Conservation (phyloP, 2,329 filamentous ascomycete species). For the Ophiostoma montium region DNA sequence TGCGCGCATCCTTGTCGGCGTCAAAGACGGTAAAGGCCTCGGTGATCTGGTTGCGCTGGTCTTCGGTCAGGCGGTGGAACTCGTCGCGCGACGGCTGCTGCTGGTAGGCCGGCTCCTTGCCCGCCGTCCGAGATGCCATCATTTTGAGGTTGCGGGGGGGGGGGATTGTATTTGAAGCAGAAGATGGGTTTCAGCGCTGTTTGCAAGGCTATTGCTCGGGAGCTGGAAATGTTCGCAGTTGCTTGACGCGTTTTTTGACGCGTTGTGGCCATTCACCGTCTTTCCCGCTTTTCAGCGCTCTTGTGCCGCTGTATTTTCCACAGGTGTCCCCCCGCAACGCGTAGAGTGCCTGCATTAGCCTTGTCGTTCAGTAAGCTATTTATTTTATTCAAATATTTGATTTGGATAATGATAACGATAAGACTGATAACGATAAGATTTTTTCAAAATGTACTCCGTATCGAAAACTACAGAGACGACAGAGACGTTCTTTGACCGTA, state of each 20-base stretch:
- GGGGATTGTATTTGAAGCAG: too few relatives aligned
- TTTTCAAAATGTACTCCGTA: neutral
- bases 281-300: neutral
- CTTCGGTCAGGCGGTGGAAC: conserved; percentile 50
- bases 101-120: conserved; percentile 16
- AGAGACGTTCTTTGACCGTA: neutral
- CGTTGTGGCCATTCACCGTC: neutral
- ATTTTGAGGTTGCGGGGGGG: conserved; percentile 4
- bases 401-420: neutral
- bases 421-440: conserved; percentile 1
- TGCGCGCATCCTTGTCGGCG: conserved; percentile 82
- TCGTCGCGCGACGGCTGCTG: conserved; percentile 22
- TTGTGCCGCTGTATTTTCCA: neutral
- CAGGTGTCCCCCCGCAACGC: conserved; percentile 4
- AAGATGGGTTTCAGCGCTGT: too few relatives aligned
- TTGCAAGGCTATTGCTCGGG: too few relatives aligned
- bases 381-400: neutral
- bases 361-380: neutral
- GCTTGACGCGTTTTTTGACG: conserved; percentile 1
- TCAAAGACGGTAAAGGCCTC: conserved; percentile 90
- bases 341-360: conserved; percentile 14
- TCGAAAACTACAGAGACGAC: neutral
- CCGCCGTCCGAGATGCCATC: conserved; percentile 14
- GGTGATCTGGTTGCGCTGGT: conserved; percentile 84
- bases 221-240: neutral